These are phyloP conservation scores for Miamiensis avidus DNA, from an alignment of 169 alveolate species.

Conservation along the genomic window DNA sequence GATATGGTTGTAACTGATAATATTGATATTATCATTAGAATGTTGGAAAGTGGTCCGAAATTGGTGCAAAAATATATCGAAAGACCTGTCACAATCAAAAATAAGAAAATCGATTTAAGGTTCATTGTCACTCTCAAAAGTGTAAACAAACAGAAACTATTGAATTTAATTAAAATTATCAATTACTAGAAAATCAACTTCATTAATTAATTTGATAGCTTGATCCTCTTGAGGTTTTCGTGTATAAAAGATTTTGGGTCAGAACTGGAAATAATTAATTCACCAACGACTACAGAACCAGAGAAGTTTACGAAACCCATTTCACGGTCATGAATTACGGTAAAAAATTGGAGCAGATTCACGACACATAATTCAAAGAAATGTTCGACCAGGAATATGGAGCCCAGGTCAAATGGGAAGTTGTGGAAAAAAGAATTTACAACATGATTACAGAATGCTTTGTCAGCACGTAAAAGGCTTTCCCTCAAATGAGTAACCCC, in stretches of 20 bases:
- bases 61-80: constrained; percentile 75
- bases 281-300: constrained; percentile 56
- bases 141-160: no score
- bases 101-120: constrained; percentile 80
- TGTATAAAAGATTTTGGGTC: constrained; percentile 80
- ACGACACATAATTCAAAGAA: constrained; percentile 68
- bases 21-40: constrained; percentile 70
- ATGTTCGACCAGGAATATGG: constrained; percentile 60
- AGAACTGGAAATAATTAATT: constrained; percentile 73
- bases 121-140: constrained; percentile 74
- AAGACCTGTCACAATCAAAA: constrained; percentile 57
- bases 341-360: constrained; percentile 56
- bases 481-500: constrained; percentile 41
- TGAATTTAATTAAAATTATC: no score
- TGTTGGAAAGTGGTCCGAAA: constrained; percentile 86
- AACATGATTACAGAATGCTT: constrained; percentile 67
- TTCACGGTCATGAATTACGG: constrained; percentile 88
- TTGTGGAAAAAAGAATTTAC: constrained; percentile 58
- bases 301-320: constrained; percentile 80
- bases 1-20: constrained; percentile 77
- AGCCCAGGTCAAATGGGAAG: constrained; percentile 57
- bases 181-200: no score
- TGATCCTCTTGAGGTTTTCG: constrained; percentile 74
- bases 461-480: constrained; percentile 43
- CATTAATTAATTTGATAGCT: background rate